Evolutionary conservation across 192 early-diverging fungal species (phyloP), one percentile per base, ranked within the genome.

Genomic region (Linnemannia exigua): DNA sequence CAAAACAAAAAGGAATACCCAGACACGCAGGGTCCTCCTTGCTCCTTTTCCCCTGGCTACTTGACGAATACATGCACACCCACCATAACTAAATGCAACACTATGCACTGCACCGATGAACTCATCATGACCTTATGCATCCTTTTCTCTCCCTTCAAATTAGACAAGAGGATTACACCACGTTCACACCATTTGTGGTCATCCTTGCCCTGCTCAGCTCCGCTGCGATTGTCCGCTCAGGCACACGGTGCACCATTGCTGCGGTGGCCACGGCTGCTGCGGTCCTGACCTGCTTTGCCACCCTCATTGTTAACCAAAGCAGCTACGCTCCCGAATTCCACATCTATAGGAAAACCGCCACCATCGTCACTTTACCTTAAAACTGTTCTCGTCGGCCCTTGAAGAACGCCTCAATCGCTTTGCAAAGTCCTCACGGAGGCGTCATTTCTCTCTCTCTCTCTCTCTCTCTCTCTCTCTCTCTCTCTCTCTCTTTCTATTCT

Each of bases 231-330:
- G 69, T 86, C 36, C 84, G 84, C 11, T 80, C 84, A 25, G 84
- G 84, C 51, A 80, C 84, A 41, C 68, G 84, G 20, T 76, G 78
- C 66, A 86, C 69, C 48, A 76, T 86, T 31, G 72, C 84, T 16
- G 84, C 84, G 3, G 76, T 77, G 31, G 84, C 78, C 33, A 80
- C 84, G 4, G 79, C 78, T 50, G 78, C 79, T 7, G 84, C 78
- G 3, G 84, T 86, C 8, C 38, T 86, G 70, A 80, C 75, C 12
- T 86, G 84, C 41, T 86, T 86, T 72, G 84, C 79, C 25, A 86
- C 84, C 1, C 35, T 80, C 37, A 79, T 80, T 33, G 70, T 76
- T 37, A 79, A 77, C 63, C 77, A 85, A 35, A 79, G 75, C 20
- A 48, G 41, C 2, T 84, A 84, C 72, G 44, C 50, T 7, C 17